Evolutionary conservation across 2,329 filamentous ascomycete genomes (phyloP).

Genomic region (Cladosporium sp.): DNA sequence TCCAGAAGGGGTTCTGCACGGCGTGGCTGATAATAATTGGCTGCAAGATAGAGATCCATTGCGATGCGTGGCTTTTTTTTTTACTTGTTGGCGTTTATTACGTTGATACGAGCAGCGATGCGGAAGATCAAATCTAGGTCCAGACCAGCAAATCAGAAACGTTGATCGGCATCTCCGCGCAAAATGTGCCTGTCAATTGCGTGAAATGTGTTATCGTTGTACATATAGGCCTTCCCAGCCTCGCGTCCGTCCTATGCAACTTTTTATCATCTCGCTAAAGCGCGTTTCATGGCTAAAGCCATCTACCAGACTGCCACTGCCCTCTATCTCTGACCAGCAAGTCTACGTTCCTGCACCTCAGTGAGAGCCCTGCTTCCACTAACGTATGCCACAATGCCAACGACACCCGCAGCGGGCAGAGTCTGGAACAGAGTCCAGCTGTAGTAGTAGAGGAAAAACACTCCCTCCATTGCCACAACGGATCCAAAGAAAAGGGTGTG

Average conservation of each 20-base stretch:
- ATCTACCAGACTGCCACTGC: neutral
- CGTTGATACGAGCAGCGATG: neutral
- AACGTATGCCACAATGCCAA: slow-evolving; percentile 72
- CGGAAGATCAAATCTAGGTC: no score
- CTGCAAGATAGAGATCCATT: neutral
- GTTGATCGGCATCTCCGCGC: no score
- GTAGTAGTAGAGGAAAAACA: slow-evolving; percentile 94
- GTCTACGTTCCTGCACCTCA: slow-evolving; percentile 84
- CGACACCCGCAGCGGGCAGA: slow-evolving; percentile 68
- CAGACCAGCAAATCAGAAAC: no score
- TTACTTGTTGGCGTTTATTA: no score
- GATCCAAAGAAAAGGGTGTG: slow-evolving; percentile 86
- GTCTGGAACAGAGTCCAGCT: slow-evolving; percentile 90
- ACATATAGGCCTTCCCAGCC: neutral
- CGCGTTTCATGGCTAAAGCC: slow-evolving; percentile 1
- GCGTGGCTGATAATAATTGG: neutral
- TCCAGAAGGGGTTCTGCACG: neutral
- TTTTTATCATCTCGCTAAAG: slow-evolving; percentile 8
- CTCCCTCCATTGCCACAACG: slow-evolving; percentile 80
- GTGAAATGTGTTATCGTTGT: neutral
- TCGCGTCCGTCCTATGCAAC: neutral
- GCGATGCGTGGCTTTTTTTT: no score
- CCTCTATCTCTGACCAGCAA: slow-evolving; percentile 65
- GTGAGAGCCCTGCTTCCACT: slow-evolving; percentile 87
- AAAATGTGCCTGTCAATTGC: neutral